Conservation (phyloP, 768 basidiomycete species). For the Naganishia friedmannii region DNA sequence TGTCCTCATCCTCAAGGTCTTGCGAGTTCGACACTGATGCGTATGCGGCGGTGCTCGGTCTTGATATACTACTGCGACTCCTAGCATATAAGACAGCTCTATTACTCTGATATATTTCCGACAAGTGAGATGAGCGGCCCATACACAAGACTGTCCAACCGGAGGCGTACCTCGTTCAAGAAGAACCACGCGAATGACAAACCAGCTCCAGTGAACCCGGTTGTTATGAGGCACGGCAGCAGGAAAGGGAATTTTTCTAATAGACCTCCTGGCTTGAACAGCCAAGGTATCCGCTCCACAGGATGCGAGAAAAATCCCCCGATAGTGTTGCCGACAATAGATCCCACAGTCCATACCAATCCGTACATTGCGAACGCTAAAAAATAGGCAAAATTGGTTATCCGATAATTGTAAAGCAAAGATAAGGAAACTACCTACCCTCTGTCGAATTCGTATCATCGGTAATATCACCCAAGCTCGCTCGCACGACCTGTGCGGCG, state of each 20-base stretch:
- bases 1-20: constrained; percentile 9
- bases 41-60: background rate
- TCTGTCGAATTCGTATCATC: constrained; percentile 50
- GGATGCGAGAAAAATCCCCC: constrained; percentile 48
- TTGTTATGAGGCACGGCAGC: constrained; percentile 42
- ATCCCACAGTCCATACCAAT: constrained; percentile 49
- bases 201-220: constrained; percentile 41
- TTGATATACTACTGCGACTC: background rate
- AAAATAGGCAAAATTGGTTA: background rate
- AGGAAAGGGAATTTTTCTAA: constrained; percentile 25
- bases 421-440: background rate
- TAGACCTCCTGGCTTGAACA: constrained; percentile 32
- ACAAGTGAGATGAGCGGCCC: background rate
- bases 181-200: constrained; percentile 41
- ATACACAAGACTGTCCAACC: background rate
- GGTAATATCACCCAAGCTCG: constrained; percentile 49
- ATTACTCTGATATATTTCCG: constrained; percentile 2
- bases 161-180: constrained; percentile 35
- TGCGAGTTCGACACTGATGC: background rate
- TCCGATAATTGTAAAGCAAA: background rate
- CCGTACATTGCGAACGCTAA: constrained; percentile 50
- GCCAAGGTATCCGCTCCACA: constrained; percentile 41
- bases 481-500: constrained; percentile 39
- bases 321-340: constrained; percentile 43
- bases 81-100: constrained; percentile 13